Base-by-base conservation (phyloP, 2,329 filamentous ascomycete genomes). In the Colletotrichum neosansevieriae region DNA sequence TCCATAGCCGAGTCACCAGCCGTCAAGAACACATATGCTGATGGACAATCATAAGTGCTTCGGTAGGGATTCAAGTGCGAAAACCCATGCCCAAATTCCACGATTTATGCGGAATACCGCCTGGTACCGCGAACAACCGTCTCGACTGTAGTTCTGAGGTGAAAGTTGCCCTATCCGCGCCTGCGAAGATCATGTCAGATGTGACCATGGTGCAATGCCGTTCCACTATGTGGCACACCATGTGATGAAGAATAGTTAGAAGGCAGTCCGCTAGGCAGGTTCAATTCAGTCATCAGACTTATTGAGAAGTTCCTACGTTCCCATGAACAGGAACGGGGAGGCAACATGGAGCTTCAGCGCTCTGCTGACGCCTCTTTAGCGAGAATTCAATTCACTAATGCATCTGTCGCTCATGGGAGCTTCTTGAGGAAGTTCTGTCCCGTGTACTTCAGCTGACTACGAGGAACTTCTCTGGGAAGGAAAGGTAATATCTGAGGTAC, bases 111-210 rank as follows among this genome's bases (percentile, higher is more conserved):
- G 40, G 17, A 63, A 49, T 15, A 24, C 32, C 29, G 38, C 45
- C 36, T 10, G 15, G 6, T 17, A 58, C 21, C n/a, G 45, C 44
- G 34, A 45, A 10, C 17, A 63, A 34, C 10, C 11, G n/a, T 50
- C 61, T 56, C 42, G 36, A 9, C 32, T 13, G 24, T 24, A 21
- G 50, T 4, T 65, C 54, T 49, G 36, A 51, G 61, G 56, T 54
- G 61, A 60, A 69, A 66, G 53, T 17, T 29, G 53, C 36, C 44
- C 29, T 50, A 29, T 60, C 50, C 63, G 29, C 42, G 19, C 34
- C 34, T 50, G 58, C 50, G 40, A 42, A 68, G 47, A 29, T 44
- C 51, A 64, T 54, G 59, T 45, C 59, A 36, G 19, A 51, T 32
- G 53, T 24, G 44, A 45, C 19, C 24, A 40, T 29, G 29, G 12